A percentile compares a stretch with the other conserved stretches of the same genome.
Conservation (phyloP, 164 flowering plant species). For the Amborella trichopoda region DNA sequence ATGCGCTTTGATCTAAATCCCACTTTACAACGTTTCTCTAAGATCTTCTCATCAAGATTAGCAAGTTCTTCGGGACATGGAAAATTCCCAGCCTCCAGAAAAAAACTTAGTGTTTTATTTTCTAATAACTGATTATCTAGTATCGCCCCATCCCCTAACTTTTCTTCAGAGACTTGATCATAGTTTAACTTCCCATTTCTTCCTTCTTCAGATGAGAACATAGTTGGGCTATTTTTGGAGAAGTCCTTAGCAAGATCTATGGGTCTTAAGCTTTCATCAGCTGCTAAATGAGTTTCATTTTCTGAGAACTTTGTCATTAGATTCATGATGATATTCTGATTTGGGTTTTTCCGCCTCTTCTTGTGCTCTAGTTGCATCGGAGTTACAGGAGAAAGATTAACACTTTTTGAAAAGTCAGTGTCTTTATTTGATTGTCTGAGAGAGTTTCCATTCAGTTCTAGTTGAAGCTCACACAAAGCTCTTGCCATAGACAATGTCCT, state of each 20-base stretch:
- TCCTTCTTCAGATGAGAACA: constrained; percentile 4
- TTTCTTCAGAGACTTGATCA: neutral
- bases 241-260: neutral
- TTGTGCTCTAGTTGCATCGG: constrained; percentile 24
- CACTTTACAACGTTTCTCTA: constrained; percentile 36
- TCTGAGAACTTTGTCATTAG: constrained; percentile 9
- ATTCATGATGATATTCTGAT: constrained; percentile 3
- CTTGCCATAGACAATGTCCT: constrained; percentile 47
- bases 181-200: neutral
- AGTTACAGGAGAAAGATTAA: constrained; percentile 24
- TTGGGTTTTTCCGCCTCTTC: constrained; percentile 10
- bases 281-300: constrained; percentile 1
- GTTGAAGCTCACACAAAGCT: constrained; percentile 44
- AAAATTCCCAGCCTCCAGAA: constrained; percentile 26
- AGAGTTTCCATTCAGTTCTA: constrained; percentile 16
- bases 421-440: constrained; percentile 2
- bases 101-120: neutral
- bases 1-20: constrained; percentile 50
- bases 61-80: constrained; percentile 42
- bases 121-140: neutral
- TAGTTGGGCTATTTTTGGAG: constrained; percentile 1
- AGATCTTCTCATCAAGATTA: constrained; percentile 20
- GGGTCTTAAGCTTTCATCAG: neutral
- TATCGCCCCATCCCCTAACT: neutral
- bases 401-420: constrained; percentile 4